Conservation (phyloP, 2,329 filamentous ascomycete species). For the Lasiodiplodia sp. region DNA sequence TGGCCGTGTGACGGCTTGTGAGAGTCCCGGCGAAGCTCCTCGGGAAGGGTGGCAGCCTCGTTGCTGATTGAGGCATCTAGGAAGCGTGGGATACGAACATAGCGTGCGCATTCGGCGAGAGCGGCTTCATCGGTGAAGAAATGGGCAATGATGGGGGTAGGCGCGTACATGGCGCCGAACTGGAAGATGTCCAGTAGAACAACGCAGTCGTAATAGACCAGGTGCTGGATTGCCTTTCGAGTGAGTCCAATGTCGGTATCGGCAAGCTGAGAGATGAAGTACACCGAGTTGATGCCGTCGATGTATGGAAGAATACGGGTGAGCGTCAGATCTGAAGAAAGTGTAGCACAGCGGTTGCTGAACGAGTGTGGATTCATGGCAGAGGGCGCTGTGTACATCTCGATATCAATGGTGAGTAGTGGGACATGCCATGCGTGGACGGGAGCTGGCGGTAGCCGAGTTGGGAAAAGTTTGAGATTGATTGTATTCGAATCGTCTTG, state of each 20-base stretch:
- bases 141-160: slow-evolving; percentile 76
- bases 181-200: slow-evolving; percentile 94
- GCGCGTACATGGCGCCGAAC: slow-evolving; percentile 89
- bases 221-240: slow-evolving; percentile 83
- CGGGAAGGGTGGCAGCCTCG: not conserved
- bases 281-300: slow-evolving; percentile 88
- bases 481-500: slow-evolving; percentile 90
- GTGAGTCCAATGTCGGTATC: slow-evolving; percentile 88
- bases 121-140: slow-evolving; percentile 80
- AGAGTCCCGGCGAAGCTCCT: slow-evolving; percentile 10
- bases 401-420: slow-evolving; percentile 66
- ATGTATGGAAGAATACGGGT: slow-evolving; percentile 83
- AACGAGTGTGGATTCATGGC: slow-evolving; percentile 35
- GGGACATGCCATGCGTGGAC: slow-evolving; percentile 92
- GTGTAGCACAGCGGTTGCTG: slow-evolving; percentile 50
- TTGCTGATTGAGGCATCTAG: slow-evolving; percentile 27
- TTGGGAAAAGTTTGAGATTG: slow-evolving; percentile 94
- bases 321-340: slow-evolving; percentile 75
- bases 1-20: slow-evolving; percentile 22
- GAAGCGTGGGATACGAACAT: slow-evolving; percentile 65
- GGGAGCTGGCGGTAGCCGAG: slow-evolving; percentile 76
- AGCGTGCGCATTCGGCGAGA: slow-evolving; percentile 86
- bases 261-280: slow-evolving; percentile 82
- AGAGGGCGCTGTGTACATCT: slow-evolving; percentile 29
- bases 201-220: slow-evolving; percentile 92